Evolutionary conservation across 805 yeast species (phyloP), one percentile per base, ranked within the genome.

Genomic region (Middelhovenomyces tepae): DNA sequence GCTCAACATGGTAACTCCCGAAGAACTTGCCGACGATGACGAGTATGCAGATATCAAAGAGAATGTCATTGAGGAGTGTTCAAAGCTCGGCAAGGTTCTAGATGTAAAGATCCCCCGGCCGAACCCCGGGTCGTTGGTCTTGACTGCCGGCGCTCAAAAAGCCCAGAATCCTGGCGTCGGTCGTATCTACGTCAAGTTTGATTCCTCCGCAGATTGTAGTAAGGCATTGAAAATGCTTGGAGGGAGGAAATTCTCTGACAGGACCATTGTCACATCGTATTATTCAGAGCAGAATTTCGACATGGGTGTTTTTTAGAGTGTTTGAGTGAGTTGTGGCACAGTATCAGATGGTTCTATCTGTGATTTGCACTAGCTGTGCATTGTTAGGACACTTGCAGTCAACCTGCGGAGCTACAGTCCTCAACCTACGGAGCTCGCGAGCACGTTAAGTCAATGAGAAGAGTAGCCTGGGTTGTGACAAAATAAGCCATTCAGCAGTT

Each of bases 131-230:
- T 26, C 10, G 19, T 5, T 26, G 5, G 5, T 26, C 13, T 50
- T 1, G 61, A 58, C 26, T 64, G 58, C 17, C 17, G 20, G 17
- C 7, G 29, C 17, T 7, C 47, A 64, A 62, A 32, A 56, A 68
- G 50, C 65, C 72, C 48, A 28, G 27, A 24, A 18, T 17, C 23
- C 25, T 22, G 23, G 27, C 28, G 65, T 77, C 30, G 95, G 95
- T 0, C 78, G 73, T 41, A 65, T 85, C 0, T 85, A 66, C 52
- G 72, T 82, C 15, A 73, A 78, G 52, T 86, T 80, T 54, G 65
- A 62, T 1, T 59, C 61, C 8, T 55, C 62, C 2, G 69, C 68
- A 2, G 56, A 58, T 2, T 78, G 94, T 1, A 51, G 59, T 4
- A 52, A 55, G 6, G 93, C 91, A 0, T 59, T 73, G 55, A 38